Evolutionary conservation across 768 basidiomycete genomes (phyloP).

Genomic region (Tulasnella sp.): DNA sequence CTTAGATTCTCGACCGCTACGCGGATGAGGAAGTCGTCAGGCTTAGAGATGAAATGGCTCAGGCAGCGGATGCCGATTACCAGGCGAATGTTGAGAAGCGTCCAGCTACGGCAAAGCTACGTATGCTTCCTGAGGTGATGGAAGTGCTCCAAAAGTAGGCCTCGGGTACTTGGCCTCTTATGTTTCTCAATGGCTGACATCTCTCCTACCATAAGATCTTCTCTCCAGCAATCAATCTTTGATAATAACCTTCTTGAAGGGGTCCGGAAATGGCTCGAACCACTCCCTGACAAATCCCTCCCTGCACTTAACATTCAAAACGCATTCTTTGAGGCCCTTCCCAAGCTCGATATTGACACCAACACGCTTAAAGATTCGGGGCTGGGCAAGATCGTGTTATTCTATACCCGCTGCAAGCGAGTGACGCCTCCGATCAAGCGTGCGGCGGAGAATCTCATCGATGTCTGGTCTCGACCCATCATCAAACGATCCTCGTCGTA

Average conservation of each 20-base stretch:
- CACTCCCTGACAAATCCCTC: constrained; percentile 81
- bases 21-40: constrained; percentile 86
- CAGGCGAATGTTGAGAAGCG: constrained; percentile 66
- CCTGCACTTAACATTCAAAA: constrained; percentile 94
- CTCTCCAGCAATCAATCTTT: constrained; percentile 75
- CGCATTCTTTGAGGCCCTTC: constrained; percentile 73
- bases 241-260: constrained; percentile 92
- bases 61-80: constrained; percentile 75
- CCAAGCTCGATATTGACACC: constrained; percentile 87
- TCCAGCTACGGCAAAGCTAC: constrained; percentile 78
- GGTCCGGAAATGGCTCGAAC: constrained; percentile 86
- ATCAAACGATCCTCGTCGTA: constrained; percentile 81
- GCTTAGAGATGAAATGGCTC: constrained; percentile 81
- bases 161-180: not conserved
- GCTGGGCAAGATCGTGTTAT: constrained; percentile 79
- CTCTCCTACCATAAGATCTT: constrained; percentile 12
- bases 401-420: constrained; percentile 93
- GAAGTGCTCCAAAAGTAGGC: constrained; percentile 85
- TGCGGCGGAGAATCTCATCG: constrained; percentile 74
- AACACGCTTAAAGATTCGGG: constrained; percentile 83
- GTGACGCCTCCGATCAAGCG: constrained; percentile 74
- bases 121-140: constrained; percentile 80
- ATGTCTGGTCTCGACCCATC: constrained; percentile 80
- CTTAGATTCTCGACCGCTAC: constrained; percentile 52
- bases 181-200: no score